Evolutionary conservation across 1,284 basidiomycete species (phyloP), one percentile per base, ranked within the genome.

Genomic region (Vanrija pseudolonga): DNA sequence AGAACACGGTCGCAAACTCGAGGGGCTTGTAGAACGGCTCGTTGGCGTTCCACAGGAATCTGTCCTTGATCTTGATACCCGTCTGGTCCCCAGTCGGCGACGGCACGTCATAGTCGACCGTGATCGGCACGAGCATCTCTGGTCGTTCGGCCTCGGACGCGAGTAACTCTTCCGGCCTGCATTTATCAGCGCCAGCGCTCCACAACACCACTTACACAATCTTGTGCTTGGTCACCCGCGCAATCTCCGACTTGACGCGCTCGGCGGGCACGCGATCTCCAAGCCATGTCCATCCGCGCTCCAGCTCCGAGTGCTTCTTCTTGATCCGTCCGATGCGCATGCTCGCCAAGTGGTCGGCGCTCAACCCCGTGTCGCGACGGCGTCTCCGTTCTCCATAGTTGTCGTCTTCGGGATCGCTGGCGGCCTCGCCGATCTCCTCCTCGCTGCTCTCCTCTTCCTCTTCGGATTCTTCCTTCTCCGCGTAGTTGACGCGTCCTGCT

Each of bases 41-140:
- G 68, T 89, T 84, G 49, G 93, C 76, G 68, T 98, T 96, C 95
- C 95, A 98, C n/a, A 92, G 83, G 74, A 98, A 98, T 61, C 88
- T 88, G 68, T 98, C 95, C 53, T 92, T 86, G 71, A 98, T 86
- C 66, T 93, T 83, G 68, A 91, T 88, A 0, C 87, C 87, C 32
- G 36, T 32, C 15, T 61, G 64, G 42, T 71, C 66, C 18, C 57
- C 59, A 36, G 57, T 61, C 3, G 48, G 51, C 14, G 58, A 59
- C 8, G 92, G 88, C 4, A 93, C 93, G 70, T 98, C 93, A 63
- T 97, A 86, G 67, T 98, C 94, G 55, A 98, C 87, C 45, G 90
- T 87, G 60, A 98, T 90, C 9, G 95, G 95, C 4, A 98, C 85
- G 23, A 95, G 83, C 3, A 86, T 79, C 5, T 87, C 82, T 22